A percentile compares a stretch with the other conserved stretches of the same genome.
phyloP scores from a whole-genome alignment of 2,329 filamentous ascomycete genomes.

The Trichoderma harzianum region DNA sequence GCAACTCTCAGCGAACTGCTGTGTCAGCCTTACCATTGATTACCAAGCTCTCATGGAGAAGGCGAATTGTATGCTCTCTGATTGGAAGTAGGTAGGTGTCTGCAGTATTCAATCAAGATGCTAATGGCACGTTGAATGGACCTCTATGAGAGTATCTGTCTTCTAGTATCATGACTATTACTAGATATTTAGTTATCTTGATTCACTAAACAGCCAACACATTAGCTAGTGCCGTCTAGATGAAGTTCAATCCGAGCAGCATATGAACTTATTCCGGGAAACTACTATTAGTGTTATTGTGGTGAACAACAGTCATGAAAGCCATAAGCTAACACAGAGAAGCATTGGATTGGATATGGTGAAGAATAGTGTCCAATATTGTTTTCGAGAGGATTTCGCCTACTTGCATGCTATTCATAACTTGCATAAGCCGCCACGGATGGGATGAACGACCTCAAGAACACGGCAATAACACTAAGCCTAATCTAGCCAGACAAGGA shows the following conservation, averaged over 20 bases:
- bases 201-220: background rate
- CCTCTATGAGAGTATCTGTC: background rate
- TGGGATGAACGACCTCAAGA: background rate
- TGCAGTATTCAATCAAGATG: background rate
- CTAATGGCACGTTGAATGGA: background rate
- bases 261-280: no score
- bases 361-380: background rate
- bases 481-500: background rate
- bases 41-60: background rate
- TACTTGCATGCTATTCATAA: background rate
- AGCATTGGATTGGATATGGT: no score
- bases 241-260: background rate
- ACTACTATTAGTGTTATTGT: background rate
- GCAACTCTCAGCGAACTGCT: background rate
- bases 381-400: background rate
- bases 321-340: background rate
- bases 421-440: background rate
- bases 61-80: background rate
- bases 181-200: background rate
- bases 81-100: background rate
- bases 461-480: background rate
- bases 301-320: background rate
- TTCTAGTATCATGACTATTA: background rate
- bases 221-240: background rate
- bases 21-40: background rate